Base-by-base conservation (phyloP, 768 basidiomycete species). In the Strobilomyces dryophilus region DNA sequence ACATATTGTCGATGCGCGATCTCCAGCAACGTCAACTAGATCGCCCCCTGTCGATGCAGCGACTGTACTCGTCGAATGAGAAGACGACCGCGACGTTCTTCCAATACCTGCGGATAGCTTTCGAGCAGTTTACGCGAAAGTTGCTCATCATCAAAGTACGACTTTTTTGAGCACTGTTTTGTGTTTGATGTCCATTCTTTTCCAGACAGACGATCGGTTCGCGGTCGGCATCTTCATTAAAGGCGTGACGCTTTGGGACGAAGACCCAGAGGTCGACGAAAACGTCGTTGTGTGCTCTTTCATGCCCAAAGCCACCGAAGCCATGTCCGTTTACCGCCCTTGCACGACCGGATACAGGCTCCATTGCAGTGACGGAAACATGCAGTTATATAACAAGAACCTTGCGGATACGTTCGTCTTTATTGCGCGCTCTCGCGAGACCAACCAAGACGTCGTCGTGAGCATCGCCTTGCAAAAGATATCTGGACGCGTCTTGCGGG, bases 391-490 rank as follows among this genome's bases (percentile, higher is more conserved):
- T 62, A 75, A 85, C 59, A 76, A 76, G 49, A 60, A 78, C 0
- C 61, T 73, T 26, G 69, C 61, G 0, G 74, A 86, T 55, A 85
- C 83, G 0, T 86, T 86, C 52, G 67, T 86, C 29, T 83, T 80
- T 56, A 69, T 86, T 32, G 72, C 75, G 9, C 75, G 79, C 14
- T 76, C 80, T 5, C 64, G 62, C 17, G 71, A 71, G 8, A 75
- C 77, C 0, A 73, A 70, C 4, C 61, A 73, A 9, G 82, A 83
- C 37, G 72, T 83, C 21, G 71, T 77, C 1, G 68, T 76, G 1
- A 86, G 85, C 55, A 82, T 85, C 14, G 85, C 85, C 5, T 62
- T 86, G 48, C 74, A 81, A 56, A 84, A 84, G 55, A 80, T 86
- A 42, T 84, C 83, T 0, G 61, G 56, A 0, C 71, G 71, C 3